Evolutionary conservation across 495 filamentous ascomycete genomes (phyloP), one percentile per base, ranked within the genome.

Genomic region (Aspergillus olivimuriae): DNA sequence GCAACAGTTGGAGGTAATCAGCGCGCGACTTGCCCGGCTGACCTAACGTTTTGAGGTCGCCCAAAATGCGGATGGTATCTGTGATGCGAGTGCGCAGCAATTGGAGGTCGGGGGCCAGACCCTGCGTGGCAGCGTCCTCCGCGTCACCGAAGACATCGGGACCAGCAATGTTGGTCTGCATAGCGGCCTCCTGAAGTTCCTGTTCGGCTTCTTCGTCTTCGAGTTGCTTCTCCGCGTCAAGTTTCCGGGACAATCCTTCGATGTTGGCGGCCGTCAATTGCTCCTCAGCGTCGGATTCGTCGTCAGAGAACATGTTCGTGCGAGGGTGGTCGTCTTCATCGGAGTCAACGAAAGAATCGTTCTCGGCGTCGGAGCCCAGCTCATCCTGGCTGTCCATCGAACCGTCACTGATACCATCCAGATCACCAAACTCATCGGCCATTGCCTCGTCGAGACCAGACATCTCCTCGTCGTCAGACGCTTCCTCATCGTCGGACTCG

Each of bases 211-310:
- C 87, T 41, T 88, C 86, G 6, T 80, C 86, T 17, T 80, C 87
- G 37, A 79, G 65, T 32, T 81, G 77, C 44, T 74, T 72, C 50
- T 86, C 70, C 48, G 76, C 64, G 55, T 97, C 89, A 46, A 97
- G 59, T 48, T 86, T 87, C 44, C 76, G 74, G 28, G 92, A 89
- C 35, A 98, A 69, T 30, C 92, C 92, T 52, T 81, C 91, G 43
- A 98, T 98, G 55, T 98, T 98, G 34, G 92, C 94, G 0, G 92
- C 94, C 3, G 89, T 98, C 43, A 98, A 72, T 57, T 80, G 84
- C 68, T 96, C 89, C 61, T 95, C 89, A 2, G 82, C 84, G 52
- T 94, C 89, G 1, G 83, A 86, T 58, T 95, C 90, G 55, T 98
- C 92, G 43, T 96, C 91, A 0, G 92, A 97, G 70, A 95, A 98